These are phyloP conservation scores for Phyllosticta citribraziliensis DNA, from an alignment of 2,329 filamentous ascomycete species.

Conservation along the genomic window DNA sequence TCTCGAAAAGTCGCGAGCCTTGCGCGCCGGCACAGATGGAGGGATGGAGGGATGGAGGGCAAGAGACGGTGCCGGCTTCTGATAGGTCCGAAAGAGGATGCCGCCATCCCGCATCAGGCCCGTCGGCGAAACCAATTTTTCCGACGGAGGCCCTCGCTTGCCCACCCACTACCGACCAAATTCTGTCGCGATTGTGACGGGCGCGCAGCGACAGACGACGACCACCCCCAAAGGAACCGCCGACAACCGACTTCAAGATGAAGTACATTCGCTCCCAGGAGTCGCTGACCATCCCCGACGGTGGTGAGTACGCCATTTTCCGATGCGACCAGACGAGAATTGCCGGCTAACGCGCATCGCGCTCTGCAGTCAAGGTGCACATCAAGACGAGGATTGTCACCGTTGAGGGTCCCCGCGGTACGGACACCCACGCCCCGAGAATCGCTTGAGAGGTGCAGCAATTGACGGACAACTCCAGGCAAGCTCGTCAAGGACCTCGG, in stretches of 20 bases:
- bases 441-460: slow-evolving; percentile 16
- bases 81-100: not conserved
- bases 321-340: slow-evolving; percentile 15
- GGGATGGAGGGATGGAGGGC: too few relatives aligned
- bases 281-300: slow-evolving; percentile 88
- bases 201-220: slow-evolving; percentile 9
- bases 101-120: not conserved
- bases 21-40: too few relatives aligned
- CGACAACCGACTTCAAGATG: slow-evolving; percentile 58
- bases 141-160: not conserved
- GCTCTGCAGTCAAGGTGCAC: slow-evolving; percentile 74
- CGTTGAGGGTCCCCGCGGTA: slow-evolving; percentile 92
- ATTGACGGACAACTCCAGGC: slow-evolving; percentile 43
- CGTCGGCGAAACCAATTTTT: not conserved
- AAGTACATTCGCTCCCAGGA: slow-evolving; percentile 99
- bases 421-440: slow-evolving; percentile 14
- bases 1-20: too few relatives aligned
- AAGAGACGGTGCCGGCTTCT: not conserved
- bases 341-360: slow-evolving; percentile 11
- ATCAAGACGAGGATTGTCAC: slow-evolving; percentile 97
- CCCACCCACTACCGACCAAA: not conserved
- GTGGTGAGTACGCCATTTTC: slow-evolving; percentile 60
- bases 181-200: slow-evolving; percentile 5
- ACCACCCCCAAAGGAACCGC: slow-evolving; percentile 18
- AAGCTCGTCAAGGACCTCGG: slow-evolving; percentile 95